Base-by-base conservation (phyloP, 2,329 filamentous ascomycete genomes). In the Rutstroemia sydowiana region DNA sequence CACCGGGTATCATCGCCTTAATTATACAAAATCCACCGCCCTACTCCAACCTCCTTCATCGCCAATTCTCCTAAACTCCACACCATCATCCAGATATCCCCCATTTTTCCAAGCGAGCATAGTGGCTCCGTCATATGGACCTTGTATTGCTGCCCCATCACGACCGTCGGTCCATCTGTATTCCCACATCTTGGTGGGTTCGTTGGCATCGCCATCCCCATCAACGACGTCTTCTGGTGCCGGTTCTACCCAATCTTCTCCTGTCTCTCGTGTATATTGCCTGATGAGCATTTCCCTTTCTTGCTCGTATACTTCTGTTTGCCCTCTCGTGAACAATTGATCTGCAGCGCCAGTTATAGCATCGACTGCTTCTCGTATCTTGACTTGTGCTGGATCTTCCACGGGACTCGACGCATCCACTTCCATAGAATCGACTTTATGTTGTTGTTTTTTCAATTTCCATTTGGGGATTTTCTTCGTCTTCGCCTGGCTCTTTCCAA, bases 81-180 rank as follows among this genome's bases (percentile, higher is more conserved):
- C 89, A 0, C 88, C 88, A 57, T 93, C 85, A 11, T 84, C 86
- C 69, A 98, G 98, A 67, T 97, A 97, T 2, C 93, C 93, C 21
- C 89, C 89, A 56, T 88, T 82, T 60, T 86, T 82, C 93, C 93
- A 98, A 2, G 88, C 87, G 62, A 83, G 81, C 93, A 98, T 97
- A 34, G 85, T 92, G 5, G 76, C 68, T 7, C 78, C 80, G 65
- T 96, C 89, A 67, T 90, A 98, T 0, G 93, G 92, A 0, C 93
- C 93, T 68, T 98, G 89, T 53, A 79, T 78, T 44, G 81, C 78
- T 10, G 80, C 88, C 26, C 81, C 86, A 64, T 95, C 92, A 37
- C 90, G 78, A 16, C 88, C 88, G 66, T 95, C 90, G 36, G 82
- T 84, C 93, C 93, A 98, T 53, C 88, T 79, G 67, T 89, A 98